Base-by-base conservation (phyloP, 257 asterid genomes). In the Gardenia jasminoides region DNA sequence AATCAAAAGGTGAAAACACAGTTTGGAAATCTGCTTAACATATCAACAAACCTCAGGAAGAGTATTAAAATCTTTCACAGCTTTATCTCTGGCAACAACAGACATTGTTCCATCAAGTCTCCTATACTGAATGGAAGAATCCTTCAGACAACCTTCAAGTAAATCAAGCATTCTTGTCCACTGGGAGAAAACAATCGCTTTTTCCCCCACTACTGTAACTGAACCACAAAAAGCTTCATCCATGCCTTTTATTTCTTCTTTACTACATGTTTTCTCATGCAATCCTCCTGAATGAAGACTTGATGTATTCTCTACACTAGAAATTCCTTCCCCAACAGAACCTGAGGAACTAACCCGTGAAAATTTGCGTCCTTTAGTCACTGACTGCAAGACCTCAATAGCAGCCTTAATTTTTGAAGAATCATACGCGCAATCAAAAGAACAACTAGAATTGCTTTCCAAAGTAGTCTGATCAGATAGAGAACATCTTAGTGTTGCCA, bases 101-200 rank as follows among this genome's bases (percentile, higher is more conserved):
- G 96, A 85, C 98, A 93, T 92, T 12, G 99, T 96, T 48, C 99
- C 99, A 68, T 96, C 98, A 77, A 96, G 99, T 78, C 99, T 92
- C 64, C 97, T 89, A 74, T 96, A 96, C 83, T 91, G 93, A 78
- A 96, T 89, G 67, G 91, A 78, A 66, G 91, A 82, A 31, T 67
- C 83, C 80, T 90, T 96, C 68, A 96, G 83, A 83, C 93, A 84
- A 78, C 85, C 88, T 88, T 96, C 99, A 74, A 96, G 97, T 87
- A 96, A 86, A 88, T 93, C 97, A 82, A 96, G 84, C 99, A 96
- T 96, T 91, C 97, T 89, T 1, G 99, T 96, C 99, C 99, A 96
- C 88, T 93, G 98, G 44, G 99, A 96, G 88, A 96, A 96, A 78
- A 96, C 97, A 70, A 96, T 92, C 43, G 97, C 96, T 85, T 96